Evolutionary conservation across 2,329 filamentous ascomycete species (phyloP).

Genomic region (Endoconidiophora polonica): DNA sequence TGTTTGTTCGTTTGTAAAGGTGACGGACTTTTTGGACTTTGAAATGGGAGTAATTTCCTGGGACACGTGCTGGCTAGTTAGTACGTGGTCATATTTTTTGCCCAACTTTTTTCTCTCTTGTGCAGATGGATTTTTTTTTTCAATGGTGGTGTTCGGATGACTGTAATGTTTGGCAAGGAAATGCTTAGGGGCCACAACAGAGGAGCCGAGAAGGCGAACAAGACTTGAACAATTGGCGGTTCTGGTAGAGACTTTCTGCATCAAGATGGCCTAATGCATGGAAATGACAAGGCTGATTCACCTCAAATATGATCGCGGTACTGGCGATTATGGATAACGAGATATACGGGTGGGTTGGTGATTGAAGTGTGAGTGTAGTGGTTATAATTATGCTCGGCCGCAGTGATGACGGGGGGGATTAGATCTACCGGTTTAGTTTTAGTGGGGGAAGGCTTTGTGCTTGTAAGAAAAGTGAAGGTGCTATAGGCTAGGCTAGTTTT

Average conservation of each 20-base stretch:
- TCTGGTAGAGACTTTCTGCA: no score
- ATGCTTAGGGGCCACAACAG: neutral
- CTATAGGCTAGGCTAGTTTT: neutral
- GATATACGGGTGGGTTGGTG: no score
- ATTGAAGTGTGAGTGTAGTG: neutral
- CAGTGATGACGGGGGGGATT: neutral
- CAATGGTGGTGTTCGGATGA: neutral
- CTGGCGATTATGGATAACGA: neutral
- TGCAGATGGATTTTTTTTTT: neutral
- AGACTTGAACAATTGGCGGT: neutral
- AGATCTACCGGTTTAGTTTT: neutral
- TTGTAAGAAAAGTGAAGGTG: no score
- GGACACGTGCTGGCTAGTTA: constrained; percentile 3
- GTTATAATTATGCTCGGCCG: constrained; percentile 1
- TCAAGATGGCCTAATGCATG: neutral
- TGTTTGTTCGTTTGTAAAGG: constrained; percentile 74
- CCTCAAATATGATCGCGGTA: constrained; percentile 2
- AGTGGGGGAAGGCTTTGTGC: neutral
- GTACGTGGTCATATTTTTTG: neutral
- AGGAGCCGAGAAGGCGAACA: neutral
- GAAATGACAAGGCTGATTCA: constrained; percentile 5
- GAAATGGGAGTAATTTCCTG: constrained; percentile 5
- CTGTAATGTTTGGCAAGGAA: no score
- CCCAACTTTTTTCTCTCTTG: neutral
- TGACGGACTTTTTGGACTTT: constrained; percentile 81